Conservation (phyloP, 805 yeast species). For the Brettanomyces naardenensis region DNA sequence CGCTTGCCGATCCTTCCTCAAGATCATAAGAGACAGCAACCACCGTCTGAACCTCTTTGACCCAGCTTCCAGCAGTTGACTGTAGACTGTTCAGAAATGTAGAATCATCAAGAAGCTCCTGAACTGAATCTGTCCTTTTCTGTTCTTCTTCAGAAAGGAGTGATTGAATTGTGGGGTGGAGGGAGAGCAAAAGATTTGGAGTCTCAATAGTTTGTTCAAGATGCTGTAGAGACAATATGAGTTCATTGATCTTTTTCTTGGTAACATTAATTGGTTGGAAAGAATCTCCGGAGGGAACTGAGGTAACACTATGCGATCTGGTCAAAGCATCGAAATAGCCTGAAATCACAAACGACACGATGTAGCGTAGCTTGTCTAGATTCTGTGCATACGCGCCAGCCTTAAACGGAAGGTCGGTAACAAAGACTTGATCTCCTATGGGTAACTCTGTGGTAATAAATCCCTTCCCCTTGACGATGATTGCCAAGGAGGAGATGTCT, state of each 20-base stretch:
- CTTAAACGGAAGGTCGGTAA: neutral
- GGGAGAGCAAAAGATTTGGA: slow-evolving; percentile 49
- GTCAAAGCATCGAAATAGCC: slow-evolving; percentile 57
- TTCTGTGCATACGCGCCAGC: neutral
- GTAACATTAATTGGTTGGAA: slow-evolving; percentile 34
- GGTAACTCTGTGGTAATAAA: neutral
- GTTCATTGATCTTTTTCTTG: slow-evolving; percentile 58
- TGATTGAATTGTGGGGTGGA: slow-evolving; percentile 43
- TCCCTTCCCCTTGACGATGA: neutral
- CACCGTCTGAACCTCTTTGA: slow-evolving; percentile 48
- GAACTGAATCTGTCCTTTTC: slow-evolving; percentile 13
- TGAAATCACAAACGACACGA: slow-evolving; percentile 56
- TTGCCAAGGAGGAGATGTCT: no score
- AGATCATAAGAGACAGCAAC: slow-evolving; percentile 48
- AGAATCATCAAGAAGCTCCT: slow-evolving; percentile 37
- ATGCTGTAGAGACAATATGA: slow-evolving; percentile 59
- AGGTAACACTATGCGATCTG: slow-evolving; percentile 6
- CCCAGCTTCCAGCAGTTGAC: slow-evolving; percentile 65
- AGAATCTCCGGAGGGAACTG: slow-evolving; percentile 6
- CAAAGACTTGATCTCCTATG: neutral
- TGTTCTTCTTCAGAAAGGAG: slow-evolving; percentile 23
- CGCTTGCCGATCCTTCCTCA: slow-evolving; percentile 44
- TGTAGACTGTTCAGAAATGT: slow-evolving; percentile 63
- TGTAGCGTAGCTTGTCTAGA: slow-evolving; percentile 45
- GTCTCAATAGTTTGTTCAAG: slow-evolving; percentile 59